Evolutionary conservation across 257 asterid genomes (phyloP).

Genomic region (Solanum tarijense): DNA sequence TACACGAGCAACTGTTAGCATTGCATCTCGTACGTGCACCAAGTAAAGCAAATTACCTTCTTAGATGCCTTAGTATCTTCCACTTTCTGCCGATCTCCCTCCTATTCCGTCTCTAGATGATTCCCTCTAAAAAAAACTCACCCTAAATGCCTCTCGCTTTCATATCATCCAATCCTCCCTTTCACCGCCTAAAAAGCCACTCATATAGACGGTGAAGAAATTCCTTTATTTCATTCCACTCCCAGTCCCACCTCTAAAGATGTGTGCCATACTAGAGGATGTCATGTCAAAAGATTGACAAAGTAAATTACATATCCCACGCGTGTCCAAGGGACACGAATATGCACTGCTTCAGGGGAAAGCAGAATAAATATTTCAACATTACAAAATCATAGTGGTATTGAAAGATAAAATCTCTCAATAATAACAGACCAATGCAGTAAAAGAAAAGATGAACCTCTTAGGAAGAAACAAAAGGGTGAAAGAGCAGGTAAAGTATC

Average conservation of each 20-base stretch:
- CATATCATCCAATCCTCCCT: neutral
- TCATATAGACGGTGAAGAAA: neutral
- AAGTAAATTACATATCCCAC: neutral
- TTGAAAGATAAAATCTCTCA: neutral
- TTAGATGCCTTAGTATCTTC: neutral
- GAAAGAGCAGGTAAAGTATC: neutral
- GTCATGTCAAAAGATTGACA: neutral
- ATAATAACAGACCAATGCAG: neutral
- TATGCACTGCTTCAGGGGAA: neutral
- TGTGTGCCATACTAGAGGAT: neutral
- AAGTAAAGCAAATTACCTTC: neutral
- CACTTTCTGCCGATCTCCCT: neutral
- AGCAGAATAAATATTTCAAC: neutral
- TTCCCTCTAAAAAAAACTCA: neutral
- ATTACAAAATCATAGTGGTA: neutral
- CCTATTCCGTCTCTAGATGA: neutral
- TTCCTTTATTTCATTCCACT: neutral
- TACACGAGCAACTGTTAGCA: neutral
- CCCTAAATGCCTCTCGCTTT: neutral
- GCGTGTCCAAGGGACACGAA: neutral
- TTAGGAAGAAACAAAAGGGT: neutral
- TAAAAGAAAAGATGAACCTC: neutral
- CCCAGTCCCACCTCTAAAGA: neutral
- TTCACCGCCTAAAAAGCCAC: neutral
- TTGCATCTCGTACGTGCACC: neutral